phyloP scores from a whole-genome alignment of 805 yeast species.

The Ogataea pilisensis region DNA sequence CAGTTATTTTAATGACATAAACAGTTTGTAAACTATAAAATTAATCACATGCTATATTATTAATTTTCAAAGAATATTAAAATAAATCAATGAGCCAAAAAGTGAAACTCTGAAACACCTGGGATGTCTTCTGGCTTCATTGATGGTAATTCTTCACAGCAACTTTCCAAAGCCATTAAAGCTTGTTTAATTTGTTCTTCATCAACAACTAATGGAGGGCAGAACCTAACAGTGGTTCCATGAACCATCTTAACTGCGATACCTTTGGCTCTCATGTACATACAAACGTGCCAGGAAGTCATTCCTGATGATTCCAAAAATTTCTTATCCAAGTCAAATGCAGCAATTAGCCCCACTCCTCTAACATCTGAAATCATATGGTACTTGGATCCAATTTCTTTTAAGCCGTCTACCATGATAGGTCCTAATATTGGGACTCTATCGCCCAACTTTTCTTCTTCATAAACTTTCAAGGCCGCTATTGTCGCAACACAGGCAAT shows the following conservation, averaged over 20 bases:
- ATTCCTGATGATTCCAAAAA: conserved; percentile 11
- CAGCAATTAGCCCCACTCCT: conserved; percentile 24
- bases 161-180: conserved; percentile 14
- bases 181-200: conserved; percentile 17
- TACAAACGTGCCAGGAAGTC: conserved; percentile 24
- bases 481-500: conserved; percentile 24
- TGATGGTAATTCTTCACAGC: conserved; percentile 13
- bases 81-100: conserved; percentile 8
- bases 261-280: conserved; percentile 26
- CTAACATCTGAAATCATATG: conserved; percentile 21
- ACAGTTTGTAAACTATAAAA: no score
- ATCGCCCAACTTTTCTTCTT: conserved; percentile 22
- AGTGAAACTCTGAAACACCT: conserved; percentile 16
- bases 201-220: conserved; percentile 21
- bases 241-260: conserved; percentile 26
- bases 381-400: conserved; percentile 10
- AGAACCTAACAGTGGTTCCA: conserved; percentile 18
- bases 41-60: no score
- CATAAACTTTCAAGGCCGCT: conserved; percentile 26
- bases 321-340: conserved; percentile 19
- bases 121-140: conserved; percentile 16
- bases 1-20: no score
- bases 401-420: conserved; percentile 18
- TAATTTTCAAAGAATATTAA: not conserved
- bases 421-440: conserved; percentile 18